Conservation (phyloP, 2,329 filamentous ascomycete genomes). For the Cercospora zeina region DNA sequence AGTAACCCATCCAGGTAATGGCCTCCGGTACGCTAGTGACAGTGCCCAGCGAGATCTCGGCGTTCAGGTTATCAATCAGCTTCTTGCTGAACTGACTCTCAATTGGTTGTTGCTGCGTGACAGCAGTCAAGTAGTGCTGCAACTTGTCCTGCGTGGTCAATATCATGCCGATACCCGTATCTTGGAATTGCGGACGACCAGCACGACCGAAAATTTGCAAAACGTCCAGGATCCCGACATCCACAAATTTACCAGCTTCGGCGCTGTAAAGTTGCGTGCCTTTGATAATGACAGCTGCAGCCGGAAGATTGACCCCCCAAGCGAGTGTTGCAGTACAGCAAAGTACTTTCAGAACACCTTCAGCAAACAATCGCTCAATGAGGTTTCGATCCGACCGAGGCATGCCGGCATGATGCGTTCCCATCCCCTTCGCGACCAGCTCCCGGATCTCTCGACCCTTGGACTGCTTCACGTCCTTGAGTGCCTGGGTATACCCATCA, state of each 20-base stretch:
- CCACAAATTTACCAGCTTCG: conserved; percentile 93
- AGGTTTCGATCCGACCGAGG: conserved; percentile 88
- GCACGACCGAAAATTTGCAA: conserved; percentile 98
- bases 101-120: conserved; percentile 94
- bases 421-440: conserved; percentile 83
- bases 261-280: conserved; percentile 96
- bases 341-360: conserved; percentile 92
- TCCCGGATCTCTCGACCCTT: conserved; percentile 86
- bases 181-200: conserved; percentile 94
- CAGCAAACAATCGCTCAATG: conserved; percentile 87
- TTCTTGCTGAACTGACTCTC: conserved; percentile 95
- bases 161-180: conserved; percentile 97
- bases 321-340: conserved; percentile 97
- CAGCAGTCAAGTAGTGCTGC: conserved; percentile 83
- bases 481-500: conserved; percentile 74
- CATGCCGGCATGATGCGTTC: conserved; percentile 97
- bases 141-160: conserved; percentile 95
- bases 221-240: conserved; percentile 93
- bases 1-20: conserved; percentile 96
- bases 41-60: conserved; percentile 88
- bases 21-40: conserved; percentile 93
- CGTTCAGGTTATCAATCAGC: conserved; percentile 94
- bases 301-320: conserved; percentile 98
- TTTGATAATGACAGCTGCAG: conserved; percentile 95
- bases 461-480: conserved; percentile 81